Conservation (phyloP, 2,329 filamentous ascomycete species). For the Fusarium stilboides region DNA sequence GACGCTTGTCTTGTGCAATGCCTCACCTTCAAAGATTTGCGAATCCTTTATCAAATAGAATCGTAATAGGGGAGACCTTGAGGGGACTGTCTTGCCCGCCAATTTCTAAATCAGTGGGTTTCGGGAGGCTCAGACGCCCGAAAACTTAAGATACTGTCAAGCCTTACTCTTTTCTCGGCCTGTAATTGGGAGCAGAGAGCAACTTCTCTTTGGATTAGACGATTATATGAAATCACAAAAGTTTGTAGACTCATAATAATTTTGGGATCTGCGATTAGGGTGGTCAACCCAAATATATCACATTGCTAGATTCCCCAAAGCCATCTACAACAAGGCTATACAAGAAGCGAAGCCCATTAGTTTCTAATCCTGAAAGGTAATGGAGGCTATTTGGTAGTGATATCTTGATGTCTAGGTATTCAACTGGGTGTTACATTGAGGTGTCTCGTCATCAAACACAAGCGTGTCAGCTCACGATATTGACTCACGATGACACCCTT, state of each 20-base stretch:
- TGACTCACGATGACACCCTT: constrained; percentile 2
- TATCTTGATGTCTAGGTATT: neutral
- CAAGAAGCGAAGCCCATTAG: too few species aligned
- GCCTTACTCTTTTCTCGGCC: constrained; percentile 3
- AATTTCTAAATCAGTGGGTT: constrained; percentile 22
- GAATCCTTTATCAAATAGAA: constrained; percentile 8
- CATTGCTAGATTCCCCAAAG: too few species aligned
- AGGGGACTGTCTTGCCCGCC: neutral
- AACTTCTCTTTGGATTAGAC: too few species aligned
- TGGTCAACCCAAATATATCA: too few species aligned
- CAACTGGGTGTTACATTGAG: neutral
- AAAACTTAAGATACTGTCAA: constrained; percentile 1
- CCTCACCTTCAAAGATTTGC: constrained; percentile 12
- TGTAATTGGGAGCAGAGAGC: neutral
- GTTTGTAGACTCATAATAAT: too few species aligned
- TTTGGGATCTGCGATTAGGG: too few species aligned
- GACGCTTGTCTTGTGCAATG: constrained; percentile 13
- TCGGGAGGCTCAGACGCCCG: constrained; percentile 16
- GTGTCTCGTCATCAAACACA: constrained; percentile 6
- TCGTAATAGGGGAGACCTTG: neutral
- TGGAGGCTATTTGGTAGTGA: too few species aligned
- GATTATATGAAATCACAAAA: too few species aligned
- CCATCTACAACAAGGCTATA: too few species aligned
- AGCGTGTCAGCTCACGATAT: constrained; percentile 3
- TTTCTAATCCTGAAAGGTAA: too few species aligned